Conservation (phyloP, 2,329 filamentous ascomycete genomes). For the Apiospora phragmitis region DNA sequence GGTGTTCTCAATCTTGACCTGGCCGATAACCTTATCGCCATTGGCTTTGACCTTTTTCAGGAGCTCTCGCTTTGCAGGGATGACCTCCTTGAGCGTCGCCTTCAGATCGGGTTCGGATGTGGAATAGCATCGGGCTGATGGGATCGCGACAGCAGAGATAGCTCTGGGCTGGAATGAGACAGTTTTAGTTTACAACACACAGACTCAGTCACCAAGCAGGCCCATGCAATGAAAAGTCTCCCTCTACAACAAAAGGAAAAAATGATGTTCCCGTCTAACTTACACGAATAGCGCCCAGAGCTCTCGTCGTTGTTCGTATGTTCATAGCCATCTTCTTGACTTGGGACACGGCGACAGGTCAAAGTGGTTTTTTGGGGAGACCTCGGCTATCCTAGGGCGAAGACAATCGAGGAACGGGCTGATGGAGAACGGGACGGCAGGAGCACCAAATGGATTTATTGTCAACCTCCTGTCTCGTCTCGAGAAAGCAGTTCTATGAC, state of each 20-base stretch:
- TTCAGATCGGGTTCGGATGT: constrained; percentile 88
- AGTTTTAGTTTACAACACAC: background rate
- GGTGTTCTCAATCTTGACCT: constrained; percentile 91
- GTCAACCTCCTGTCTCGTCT: background rate
- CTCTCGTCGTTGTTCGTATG: constrained; percentile 60
- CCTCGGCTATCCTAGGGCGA: constrained; percentile 13
- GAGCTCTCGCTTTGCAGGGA: constrained; percentile 91
- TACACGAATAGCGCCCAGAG: constrained; percentile 66
- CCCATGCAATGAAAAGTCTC: background rate
- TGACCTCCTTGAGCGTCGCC: constrained; percentile 76
- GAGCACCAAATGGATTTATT: background rate
- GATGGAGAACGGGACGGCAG: background rate
- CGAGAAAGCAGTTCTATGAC: background rate
- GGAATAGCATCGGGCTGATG: constrained; percentile 61
- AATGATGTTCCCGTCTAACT: constrained; percentile 24
- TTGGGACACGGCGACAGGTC: no score
- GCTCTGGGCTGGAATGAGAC: constrained; percentile 30
- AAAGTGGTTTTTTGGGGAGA: background rate
- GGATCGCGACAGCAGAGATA: constrained; percentile 26
- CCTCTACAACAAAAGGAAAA: background rate
- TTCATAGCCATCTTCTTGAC: constrained; percentile 64
- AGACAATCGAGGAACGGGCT: background rate
- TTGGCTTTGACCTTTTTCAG: constrained; percentile 91
- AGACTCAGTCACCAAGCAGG: background rate
- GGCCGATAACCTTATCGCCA: constrained; percentile 78